Conservation (phyloP, 768 basidiomycete genomes). For the Butyriboletus loyo region DNA sequence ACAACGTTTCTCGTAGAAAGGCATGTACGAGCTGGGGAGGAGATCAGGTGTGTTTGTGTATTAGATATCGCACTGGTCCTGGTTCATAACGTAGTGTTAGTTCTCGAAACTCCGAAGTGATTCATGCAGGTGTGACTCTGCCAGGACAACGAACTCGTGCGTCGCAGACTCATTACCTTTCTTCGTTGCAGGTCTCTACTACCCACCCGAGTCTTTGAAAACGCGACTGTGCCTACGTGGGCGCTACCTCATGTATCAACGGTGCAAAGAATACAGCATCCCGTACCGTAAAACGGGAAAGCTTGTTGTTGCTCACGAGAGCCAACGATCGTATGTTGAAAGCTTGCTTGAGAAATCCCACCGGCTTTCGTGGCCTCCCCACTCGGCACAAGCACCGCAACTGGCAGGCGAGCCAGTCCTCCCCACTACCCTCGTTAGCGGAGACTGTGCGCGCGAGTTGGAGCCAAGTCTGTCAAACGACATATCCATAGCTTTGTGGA, state of each 20-base stretch:
- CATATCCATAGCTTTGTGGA: slow-evolving; percentile 74
- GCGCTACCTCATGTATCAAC: slow-evolving; percentile 76
- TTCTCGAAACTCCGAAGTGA: slow-evolving; percentile 92
- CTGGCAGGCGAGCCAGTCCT: slow-evolving; percentile 37
- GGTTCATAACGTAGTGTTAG: slow-evolving; percentile 35
- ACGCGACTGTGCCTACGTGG: slow-evolving; percentile 85
- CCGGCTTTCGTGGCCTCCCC: slow-evolving; percentile 48
- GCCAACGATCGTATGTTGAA: slow-evolving; percentile 70
- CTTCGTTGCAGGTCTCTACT: slow-evolving; percentile 64
- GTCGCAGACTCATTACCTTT: not conserved
- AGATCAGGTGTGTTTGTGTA: slow-evolving; percentile 60
- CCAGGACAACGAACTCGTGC: not conserved
- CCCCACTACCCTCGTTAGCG: slow-evolving; percentile 66
- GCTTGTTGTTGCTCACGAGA: slow-evolving; percentile 75
- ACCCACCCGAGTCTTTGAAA: slow-evolving; percentile 80
- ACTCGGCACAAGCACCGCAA: slow-evolving; percentile 29
- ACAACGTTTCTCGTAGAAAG: slow-evolving; percentile 83
- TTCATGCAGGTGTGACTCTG: slow-evolving; percentile 68
- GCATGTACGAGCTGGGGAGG: slow-evolving; percentile 71
- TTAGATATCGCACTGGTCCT: not conserved
- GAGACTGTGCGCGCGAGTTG: slow-evolving; percentile 62
- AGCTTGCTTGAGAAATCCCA: slow-evolving; percentile 62
- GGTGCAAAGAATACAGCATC: slow-evolving; percentile 61
- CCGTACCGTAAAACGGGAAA: slow-evolving; percentile 78
- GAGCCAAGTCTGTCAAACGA: slow-evolving; percentile 80